phyloP scores from a whole-genome alignment of 1,284 basidiomycete genomes.

The Phlebopus sp. region DNA sequence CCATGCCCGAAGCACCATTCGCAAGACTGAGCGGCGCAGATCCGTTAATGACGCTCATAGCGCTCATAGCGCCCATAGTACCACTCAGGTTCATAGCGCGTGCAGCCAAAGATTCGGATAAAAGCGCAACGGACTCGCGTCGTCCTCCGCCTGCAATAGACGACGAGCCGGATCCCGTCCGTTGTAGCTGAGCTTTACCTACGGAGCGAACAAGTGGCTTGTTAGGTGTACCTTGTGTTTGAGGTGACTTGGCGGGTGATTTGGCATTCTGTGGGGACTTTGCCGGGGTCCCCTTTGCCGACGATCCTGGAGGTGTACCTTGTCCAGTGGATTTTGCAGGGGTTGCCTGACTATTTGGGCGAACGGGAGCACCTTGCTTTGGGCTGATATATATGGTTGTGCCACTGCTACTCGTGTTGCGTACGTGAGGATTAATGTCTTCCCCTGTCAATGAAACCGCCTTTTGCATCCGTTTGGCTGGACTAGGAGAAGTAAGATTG shows the following conservation, averaged over 20 bases:
- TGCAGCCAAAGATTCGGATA: constrained; percentile 27
- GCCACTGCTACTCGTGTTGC: constrained; percentile 21
- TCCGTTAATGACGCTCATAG: constrained; percentile 21
- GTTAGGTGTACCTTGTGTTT: constrained; percentile 17
- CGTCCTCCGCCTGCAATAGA: constrained; percentile 17
- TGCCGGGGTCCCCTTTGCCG: constrained; percentile 12
- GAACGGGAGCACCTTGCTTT: constrained; percentile 17
- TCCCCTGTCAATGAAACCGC: constrained; percentile 14
- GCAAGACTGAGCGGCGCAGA: constrained; percentile 15
- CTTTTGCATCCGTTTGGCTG: constrained; percentile 19
- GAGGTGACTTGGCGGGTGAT: constrained; percentile 20
- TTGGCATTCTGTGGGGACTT: constrained; percentile 19
- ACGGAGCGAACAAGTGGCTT: constrained; percentile 18
- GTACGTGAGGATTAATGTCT: constrained; percentile 16
- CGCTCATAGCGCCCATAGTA: constrained; percentile 13
- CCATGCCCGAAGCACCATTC: constrained; percentile 25
- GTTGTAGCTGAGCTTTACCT: constrained; percentile 16
- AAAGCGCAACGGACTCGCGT: constrained; percentile 13
- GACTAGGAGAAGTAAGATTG: constrained; percentile 23
- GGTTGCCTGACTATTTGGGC: constrained; percentile 14
- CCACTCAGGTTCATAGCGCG: constrained; percentile 12
- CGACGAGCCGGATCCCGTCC: constrained; percentile 24
- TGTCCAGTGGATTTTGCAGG: constrained; percentile 15
- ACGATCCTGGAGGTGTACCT: constrained; percentile 20
- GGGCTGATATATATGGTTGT: constrained; percentile 2